These are phyloP conservation scores for Aspergillus calidoustus DNA, from an alignment of 2,329 filamentous ascomycete genomes.

Conservation along the genomic window DNA sequence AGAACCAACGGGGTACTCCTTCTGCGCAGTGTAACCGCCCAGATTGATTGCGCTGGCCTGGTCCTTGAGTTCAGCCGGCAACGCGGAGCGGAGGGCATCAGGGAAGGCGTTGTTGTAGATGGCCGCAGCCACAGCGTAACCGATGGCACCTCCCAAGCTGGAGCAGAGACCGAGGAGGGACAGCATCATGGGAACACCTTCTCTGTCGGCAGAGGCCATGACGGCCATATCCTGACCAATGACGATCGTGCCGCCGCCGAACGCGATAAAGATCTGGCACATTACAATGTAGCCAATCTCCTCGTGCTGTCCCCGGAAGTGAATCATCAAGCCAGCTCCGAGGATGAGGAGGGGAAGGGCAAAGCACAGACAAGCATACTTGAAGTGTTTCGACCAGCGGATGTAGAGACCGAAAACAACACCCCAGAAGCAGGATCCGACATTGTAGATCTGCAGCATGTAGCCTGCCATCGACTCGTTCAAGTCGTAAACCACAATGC, in stretches of 20 bases:
- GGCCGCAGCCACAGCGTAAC: slow-evolving; percentile 34
- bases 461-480: slow-evolving; percentile 50
- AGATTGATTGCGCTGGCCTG: slow-evolving; percentile 28
- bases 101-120: slow-evolving; percentile 67
- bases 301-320: slow-evolving; percentile 57
- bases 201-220: slow-evolving; percentile 59
- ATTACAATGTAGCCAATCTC: slow-evolving; percentile 58
- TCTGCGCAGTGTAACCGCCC: slow-evolving; percentile 32
- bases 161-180: slow-evolving; percentile 41
- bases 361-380: slow-evolving; percentile 56
- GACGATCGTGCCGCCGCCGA: slow-evolving; percentile 59
- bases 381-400: slow-evolving; percentile 57
- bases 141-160: slow-evolving; percentile 43
- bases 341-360: slow-evolving; percentile 58
- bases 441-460: slow-evolving; percentile 57
- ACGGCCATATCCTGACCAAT: slow-evolving; percentile 63
- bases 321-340: slow-evolving; percentile 60
- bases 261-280: slow-evolving; percentile 61
- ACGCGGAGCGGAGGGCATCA: slow-evolving; percentile 42
- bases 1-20: slow-evolving; percentile 35
- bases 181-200: slow-evolving; percentile 55
- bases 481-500: slow-evolving; percentile 58
- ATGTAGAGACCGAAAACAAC: slow-evolving; percentile 57
- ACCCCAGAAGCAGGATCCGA: slow-evolving; percentile 58
- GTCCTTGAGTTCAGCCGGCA: slow-evolving; percentile 26